A percentile compares a stretch with the other conserved stretches of the same genome.
Conservation (phyloP, 2,329 filamentous ascomycete genomes). For the Hypoxylon sp. region DNA sequence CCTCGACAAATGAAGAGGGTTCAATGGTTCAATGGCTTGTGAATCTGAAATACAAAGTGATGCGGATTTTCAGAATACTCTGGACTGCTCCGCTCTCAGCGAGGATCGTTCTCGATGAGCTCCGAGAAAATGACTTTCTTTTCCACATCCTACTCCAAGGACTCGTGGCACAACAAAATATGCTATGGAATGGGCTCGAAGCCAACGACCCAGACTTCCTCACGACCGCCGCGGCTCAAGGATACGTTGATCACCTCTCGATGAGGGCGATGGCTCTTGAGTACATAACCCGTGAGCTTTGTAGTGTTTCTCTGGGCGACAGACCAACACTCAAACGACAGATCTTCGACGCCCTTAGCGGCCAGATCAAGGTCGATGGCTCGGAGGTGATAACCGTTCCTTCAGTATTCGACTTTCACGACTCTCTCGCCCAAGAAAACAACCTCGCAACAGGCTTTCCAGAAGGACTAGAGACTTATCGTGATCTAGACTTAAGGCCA, state of each 20-base stretch:
- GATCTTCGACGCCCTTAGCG: constrained; percentile 77
- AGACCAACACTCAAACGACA: constrained; percentile 74
- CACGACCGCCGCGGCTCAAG: constrained; percentile 69
- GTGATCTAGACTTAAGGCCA: constrained; percentile 70
- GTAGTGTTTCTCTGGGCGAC: constrained; percentile 74
- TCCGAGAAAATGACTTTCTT: constrained; percentile 82
- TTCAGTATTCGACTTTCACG: constrained; percentile 90
- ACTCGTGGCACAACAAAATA: constrained; percentile 71
- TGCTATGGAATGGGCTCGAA: constrained; percentile 76
- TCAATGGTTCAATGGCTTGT: constrained; percentile 73
- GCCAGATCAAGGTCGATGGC: constrained; percentile 72
- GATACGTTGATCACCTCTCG: constrained; percentile 79
- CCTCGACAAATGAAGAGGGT: constrained; percentile 65
- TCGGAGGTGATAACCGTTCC: constrained; percentile 72
- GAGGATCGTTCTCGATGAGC: constrained; percentile 75
- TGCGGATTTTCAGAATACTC: constrained; percentile 79
- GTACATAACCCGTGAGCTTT: constrained; percentile 86
- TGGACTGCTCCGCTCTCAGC: constrained; percentile 86
- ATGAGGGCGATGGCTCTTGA: constrained; percentile 81
- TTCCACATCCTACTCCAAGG: constrained; percentile 78
- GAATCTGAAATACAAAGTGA: constrained; percentile 70
- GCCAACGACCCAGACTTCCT: constrained; percentile 72
- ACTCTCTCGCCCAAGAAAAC: constrained; percentile 73
- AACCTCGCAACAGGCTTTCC: constrained; percentile 62
- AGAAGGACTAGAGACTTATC: constrained; percentile 64